phyloP scores from a whole-genome alignment of 2,329 filamentous ascomycete species.

The Aureobasidium sp. region DNA sequence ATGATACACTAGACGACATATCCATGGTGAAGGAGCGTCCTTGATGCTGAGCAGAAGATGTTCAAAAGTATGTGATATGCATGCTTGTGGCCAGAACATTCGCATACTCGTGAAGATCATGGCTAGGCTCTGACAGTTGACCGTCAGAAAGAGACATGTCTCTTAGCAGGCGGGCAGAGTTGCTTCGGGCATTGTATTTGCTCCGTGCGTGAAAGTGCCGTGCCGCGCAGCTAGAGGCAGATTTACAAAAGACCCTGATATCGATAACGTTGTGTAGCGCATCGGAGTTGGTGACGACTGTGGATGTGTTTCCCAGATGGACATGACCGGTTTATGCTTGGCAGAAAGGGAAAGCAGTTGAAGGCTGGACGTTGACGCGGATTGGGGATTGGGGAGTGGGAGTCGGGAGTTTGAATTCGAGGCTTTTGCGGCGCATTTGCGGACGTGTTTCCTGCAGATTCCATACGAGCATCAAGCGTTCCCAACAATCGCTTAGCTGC shows the following conservation, averaged over 20 bases:
- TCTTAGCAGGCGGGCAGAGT: constrained; percentile 1
- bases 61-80: neutral
- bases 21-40: neutral
- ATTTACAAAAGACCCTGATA: neutral
- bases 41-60: neutral
- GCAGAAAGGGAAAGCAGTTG: neutral
- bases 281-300: neutral
- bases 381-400: neutral
- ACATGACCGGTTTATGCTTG: neutral
- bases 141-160: constrained; percentile 10
- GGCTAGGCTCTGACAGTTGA: neutral
- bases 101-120: neutral
- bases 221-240: neutral
- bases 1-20: neutral
- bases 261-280: neutral
- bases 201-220: neutral
- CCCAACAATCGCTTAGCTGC: neutral
- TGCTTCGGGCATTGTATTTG: neutral
- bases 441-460: neutral
- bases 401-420: neutral
- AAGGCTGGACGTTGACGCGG: neutral
- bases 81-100: neutral
- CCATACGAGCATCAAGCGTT: neutral
- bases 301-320: neutral
- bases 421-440: neutral